A percentile compares a stretch with the other conserved stretches of the same genome.
These are phyloP conservation scores for Nepenthes alata DNA, from an alignment of 179 eudicot species.

Conservation along the genomic window DNA sequence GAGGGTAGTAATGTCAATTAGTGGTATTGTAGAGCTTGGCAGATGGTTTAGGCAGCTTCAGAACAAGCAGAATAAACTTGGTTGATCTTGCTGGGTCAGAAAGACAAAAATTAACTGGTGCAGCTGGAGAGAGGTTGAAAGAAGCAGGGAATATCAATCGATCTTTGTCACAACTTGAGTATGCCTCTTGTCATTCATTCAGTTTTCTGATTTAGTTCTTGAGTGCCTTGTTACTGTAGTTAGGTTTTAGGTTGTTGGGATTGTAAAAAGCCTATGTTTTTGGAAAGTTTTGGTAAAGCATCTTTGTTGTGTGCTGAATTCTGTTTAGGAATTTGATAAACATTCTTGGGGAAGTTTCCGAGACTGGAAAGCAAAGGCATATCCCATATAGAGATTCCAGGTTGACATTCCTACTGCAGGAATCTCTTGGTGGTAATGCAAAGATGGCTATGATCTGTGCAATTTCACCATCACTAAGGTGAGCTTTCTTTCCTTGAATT, in stretches of 20 bases:
- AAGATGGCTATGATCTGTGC: slow-evolving; percentile 98
- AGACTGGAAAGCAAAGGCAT: slow-evolving; percentile 81
- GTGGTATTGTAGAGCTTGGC: slow-evolving; percentile 40
- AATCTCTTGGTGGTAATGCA: slow-evolving; percentile 98
- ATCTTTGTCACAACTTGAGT: slow-evolving; percentile 96
- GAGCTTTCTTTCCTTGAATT: slow-evolving; percentile 3
- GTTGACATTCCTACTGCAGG: slow-evolving; percentile 91
- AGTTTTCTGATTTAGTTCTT: neutral
- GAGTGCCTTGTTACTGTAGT: neutral
- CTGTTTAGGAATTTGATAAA: slow-evolving; percentile 81
- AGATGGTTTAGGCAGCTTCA: slow-evolving; percentile 77
- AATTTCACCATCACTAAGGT: slow-evolving; percentile 86
- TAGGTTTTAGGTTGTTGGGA: neutral
- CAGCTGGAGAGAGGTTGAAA: slow-evolving; percentile 96
- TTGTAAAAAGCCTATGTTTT: neutral
- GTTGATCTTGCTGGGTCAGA: slow-evolving; percentile 99
- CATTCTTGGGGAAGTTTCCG: slow-evolving; percentile 93
- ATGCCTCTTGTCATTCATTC: slow-evolving; percentile 10
- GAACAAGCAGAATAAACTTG: slow-evolving; percentile 78
- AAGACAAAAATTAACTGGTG: slow-evolving; percentile 92
- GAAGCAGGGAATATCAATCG: slow-evolving; percentile 96
- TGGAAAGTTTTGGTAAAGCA: neutral
- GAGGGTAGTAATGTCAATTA: slow-evolving; percentile 9
- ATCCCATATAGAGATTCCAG: slow-evolving; percentile 94
- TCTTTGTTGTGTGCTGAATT: slow-evolving; percentile 8